Evolutionary conservation across 306 rosid species (phyloP), one percentile per base, ranked within the genome.

Genomic region (Boehmeria nivea): DNA sequence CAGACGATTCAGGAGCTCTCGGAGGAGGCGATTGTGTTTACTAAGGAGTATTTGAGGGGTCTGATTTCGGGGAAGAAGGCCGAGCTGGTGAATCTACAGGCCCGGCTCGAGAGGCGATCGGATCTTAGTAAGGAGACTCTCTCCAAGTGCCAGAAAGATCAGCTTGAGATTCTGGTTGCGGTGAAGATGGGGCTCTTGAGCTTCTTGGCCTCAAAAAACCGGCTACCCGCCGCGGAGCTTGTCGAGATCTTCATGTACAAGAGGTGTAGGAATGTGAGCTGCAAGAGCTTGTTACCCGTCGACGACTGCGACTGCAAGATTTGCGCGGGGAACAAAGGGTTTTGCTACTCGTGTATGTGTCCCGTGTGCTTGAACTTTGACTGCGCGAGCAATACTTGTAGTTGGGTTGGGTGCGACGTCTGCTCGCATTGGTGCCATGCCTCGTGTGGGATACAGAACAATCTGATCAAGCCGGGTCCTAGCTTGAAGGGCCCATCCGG

Each of bases 351-450:
- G 40, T 93, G 99, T 43, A 93, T 88, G 99, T 93, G 99, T 69
- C 96, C 96, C 45, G 45, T 93, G 5, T 93, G 99, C 67, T 70
- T 93, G 95, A 93, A 85, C 74, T 93, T 93, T 42, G 99, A 93
- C 57, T 85, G 88, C 67, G 99, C 99, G 14, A 93, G 2, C 60
- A 87, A 88, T 50, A 93, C 99, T 45, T 93, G 99, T 58, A 85
- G 94, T 61, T 93, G 99, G 99, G 87, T 93, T 59, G 99, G 99
- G 5, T 93, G 99, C 60, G 99, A 93, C 70, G 90, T 83, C 43
- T 93, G 99, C 67, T 85, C 88, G 2, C 99, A 93, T 64, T 93
- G 99, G 99, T 87, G 99, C 73, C 99, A 93, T 64, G 96, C 99
- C 64, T 81, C 85, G 16, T 93, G 99, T 76, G 95, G 94, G 65